A percentile compares a stretch with the other conserved stretches of the same genome.
Evolutionary conservation across 2,329 filamentous ascomycete genomes (phyloP).

Genomic region (Diplocarpon rosae): DNA sequence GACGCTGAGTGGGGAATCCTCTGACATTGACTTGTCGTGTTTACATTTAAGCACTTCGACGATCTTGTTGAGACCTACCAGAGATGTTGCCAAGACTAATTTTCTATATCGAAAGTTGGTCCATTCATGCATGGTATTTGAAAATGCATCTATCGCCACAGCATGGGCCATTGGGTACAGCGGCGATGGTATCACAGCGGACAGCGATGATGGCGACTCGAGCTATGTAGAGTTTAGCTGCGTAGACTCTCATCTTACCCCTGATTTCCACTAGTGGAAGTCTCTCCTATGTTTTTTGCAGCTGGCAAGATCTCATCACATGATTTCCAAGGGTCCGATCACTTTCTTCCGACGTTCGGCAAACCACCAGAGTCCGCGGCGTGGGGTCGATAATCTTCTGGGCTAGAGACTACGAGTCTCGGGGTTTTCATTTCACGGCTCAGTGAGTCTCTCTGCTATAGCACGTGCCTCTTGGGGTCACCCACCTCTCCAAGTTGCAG

Average conservation of each 20-base stretch:
- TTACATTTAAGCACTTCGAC: conserved; percentile 6
- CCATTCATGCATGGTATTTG: conserved; percentile 13
- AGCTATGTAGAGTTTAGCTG: conserved; percentile 7
- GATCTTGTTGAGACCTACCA: conserved; percentile 1
- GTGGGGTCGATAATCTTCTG: conserved; percentile 16
- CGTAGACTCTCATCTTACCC: conserved; percentile 12
- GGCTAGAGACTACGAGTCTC: conserved; percentile 8
- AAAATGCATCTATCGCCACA: conserved; percentile 7
- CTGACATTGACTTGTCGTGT: conserved; percentile 16
- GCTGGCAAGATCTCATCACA: conserved; percentile 13
- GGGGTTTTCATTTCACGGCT: conserved; percentile 11
- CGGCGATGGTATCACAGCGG: conserved; percentile 12
- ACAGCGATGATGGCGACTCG: conserved; percentile 1
- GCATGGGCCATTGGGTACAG: conserved; percentile 17
- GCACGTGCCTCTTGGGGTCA: conserved; percentile 13
- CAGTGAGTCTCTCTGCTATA: conserved; percentile 17
- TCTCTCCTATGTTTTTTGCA: conserved; percentile 4
- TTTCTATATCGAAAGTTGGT: not conserved
- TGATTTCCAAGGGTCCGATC: conserved; percentile 13
- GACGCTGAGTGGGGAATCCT: conserved; percentile 15
- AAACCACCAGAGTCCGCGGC: conserved; percentile 15
- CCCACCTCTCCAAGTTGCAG: conserved; percentile 13
- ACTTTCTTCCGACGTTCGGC: conserved; percentile 12
- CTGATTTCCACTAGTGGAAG: conserved; percentile 11
- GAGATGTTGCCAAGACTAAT: not conserved